These are phyloP conservation scores for Termitomyces sp. DNA, from an alignment of 768 basidiomycete genomes.

Conservation along the genomic window DNA sequence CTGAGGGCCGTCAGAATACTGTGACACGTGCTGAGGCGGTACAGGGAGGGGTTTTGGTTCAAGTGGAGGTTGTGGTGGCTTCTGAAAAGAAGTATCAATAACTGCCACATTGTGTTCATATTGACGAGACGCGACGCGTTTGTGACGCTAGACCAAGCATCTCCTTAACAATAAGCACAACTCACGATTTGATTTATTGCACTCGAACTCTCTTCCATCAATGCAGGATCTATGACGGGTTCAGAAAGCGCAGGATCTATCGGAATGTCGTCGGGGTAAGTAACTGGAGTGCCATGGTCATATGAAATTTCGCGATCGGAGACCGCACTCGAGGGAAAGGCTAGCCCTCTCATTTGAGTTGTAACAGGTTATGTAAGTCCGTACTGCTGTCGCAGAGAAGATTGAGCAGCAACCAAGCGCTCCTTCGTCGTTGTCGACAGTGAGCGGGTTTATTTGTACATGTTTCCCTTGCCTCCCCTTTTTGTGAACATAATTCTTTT, in stretches of 20 bases:
- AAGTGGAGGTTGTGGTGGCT: constrained; percentile 17
- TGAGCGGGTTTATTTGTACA: constrained; percentile 33
- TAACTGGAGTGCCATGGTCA: constrained; percentile 55
- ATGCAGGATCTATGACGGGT: constrained; percentile 46
- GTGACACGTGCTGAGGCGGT: constrained; percentile 31
- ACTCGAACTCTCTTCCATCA: constrained; percentile 26
- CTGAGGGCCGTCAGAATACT: constrained; percentile 71
- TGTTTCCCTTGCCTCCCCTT: constrained; percentile 20
- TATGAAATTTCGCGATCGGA: constrained; percentile 52
- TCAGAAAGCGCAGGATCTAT: constrained; percentile 73
- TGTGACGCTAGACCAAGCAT: constrained; percentile 19
- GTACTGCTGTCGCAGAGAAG: constrained; percentile 3
- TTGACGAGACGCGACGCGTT: constrained; percentile 70
- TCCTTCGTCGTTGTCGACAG: constrained; percentile 36
- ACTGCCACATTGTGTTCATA: constrained; percentile 18
- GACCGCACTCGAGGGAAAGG: constrained; percentile 43
- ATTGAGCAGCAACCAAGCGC: constrained; percentile 11
- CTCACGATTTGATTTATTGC: constrained; percentile 31
- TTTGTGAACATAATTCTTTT: not conserved
- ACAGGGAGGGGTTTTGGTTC: constrained; percentile 18
- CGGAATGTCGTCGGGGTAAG: constrained; percentile 61
- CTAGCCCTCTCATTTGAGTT: constrained; percentile 51
- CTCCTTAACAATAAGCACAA: constrained; percentile 16
- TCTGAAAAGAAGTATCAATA: constrained; percentile 23
- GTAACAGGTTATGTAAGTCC: not conserved